Evolutionary conservation across 805 yeast species (phyloP), one percentile per base, ranked within the genome.

Genomic region (Tanozyma kutaoensis): DNA sequence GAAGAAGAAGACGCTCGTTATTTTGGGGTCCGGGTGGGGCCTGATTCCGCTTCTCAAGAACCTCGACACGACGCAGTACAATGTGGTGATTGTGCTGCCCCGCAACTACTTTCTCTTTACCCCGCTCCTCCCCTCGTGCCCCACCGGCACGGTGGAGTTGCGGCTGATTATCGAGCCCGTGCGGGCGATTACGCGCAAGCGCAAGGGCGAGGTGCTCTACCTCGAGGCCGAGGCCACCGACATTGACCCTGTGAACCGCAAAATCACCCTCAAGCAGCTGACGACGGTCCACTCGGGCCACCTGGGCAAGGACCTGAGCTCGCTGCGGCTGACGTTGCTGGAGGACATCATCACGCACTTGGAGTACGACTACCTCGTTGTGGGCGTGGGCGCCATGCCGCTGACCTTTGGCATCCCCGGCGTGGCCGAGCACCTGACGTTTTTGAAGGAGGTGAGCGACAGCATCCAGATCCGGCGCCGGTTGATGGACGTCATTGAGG

Each of bases 401-500:
- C 79, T 88, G 35, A 86, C 95, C 26, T 88, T 85, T 43, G 94
- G 94, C 46, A 86, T 81, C 38, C 93, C 94, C 26, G 96, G 97
- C 54, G 94, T 86, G 34, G 72, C 69, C 27, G 93, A 86, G 55
- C 61, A 82, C 52, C 91, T 94, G 13, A 71, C 81, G 28, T 86
- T 78, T 65, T 64, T 86, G 52, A 86, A 86, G 62, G 96, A 88
- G 58, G 75, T 85, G 35, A 68, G 77, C 40, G 95, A 86, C 58
- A 79, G 95, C 24, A 76, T 76, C 46, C 72, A 76, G 49, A 79
- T 88, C 46, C 72, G 95, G 56, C 67, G 66, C 47, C 73, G 78
- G 40, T 66, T 86, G 36, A 80, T 85, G 77, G 82, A 81, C 50
- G 70, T 79, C 42, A 75, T 86, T 45, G 95, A 88, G 62, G 78